These are phyloP conservation scores for Immersiporthe knoxdaviesiana DNA, from an alignment of 2,329 filamentous ascomycete genomes.

Conservation along the genomic window DNA sequence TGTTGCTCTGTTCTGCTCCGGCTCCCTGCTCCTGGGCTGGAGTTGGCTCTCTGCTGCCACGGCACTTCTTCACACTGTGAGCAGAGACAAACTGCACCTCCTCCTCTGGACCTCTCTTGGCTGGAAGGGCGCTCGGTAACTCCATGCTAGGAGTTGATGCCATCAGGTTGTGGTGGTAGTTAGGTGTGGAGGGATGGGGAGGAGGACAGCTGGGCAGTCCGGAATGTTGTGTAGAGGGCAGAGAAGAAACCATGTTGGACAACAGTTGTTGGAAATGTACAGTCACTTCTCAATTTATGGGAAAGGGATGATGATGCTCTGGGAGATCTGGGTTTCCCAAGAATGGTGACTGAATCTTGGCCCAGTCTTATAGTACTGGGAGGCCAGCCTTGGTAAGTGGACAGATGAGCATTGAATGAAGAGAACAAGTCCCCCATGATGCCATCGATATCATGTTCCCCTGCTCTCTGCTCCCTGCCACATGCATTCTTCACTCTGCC, in stretches of 20 bases:
- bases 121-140: not conserved
- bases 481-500: not conserved
- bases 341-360: not conserved
- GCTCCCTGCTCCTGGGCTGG: not conserved
- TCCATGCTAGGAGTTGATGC: constrained; percentile 12
- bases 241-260: constrained; percentile 8
- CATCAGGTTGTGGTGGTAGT: not conserved
- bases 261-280: not conserved
- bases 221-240: constrained; percentile 11
- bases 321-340: not conserved
- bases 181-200: not conserved
- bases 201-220: not conserved
- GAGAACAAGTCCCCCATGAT: not conserved
- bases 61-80: constrained; percentile 30
- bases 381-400: not conserved
- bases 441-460: not conserved
- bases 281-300: not conserved
- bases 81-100: constrained; percentile 32
- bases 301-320: not conserved
- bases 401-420: not conserved
- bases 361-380: not conserved
- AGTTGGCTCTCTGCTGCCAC: constrained; percentile 20
- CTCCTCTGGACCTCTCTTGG: constrained; percentile 30
- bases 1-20: not conserved
- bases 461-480: not conserved